phyloP scores from a whole-genome alignment of 208 protist species.

The Porcisia deanei region DNA sequence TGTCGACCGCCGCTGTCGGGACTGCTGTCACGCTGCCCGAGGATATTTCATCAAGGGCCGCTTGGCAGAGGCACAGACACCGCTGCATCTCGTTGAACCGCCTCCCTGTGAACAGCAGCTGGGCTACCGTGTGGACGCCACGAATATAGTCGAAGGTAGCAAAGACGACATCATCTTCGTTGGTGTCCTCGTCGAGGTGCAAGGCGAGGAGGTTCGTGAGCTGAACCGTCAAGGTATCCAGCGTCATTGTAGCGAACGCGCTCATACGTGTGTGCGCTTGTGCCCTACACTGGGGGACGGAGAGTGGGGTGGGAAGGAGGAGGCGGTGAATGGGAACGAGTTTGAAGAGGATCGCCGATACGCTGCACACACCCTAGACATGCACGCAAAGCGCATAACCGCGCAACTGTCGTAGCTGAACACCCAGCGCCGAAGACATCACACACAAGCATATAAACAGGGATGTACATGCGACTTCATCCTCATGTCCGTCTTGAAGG shows the following conservation, averaged over 20 bases:
- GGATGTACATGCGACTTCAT: neutral
- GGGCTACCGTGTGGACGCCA: conserved; percentile 47
- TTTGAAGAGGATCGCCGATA: neutral
- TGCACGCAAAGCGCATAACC: neutral
- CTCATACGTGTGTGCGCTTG: neutral
- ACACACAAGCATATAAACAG: conserved; percentile 1
- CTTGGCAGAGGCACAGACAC: conserved; percentile 65
- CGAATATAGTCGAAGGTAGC: conserved; percentile 64
- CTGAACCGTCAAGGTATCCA: conserved; percentile 47
- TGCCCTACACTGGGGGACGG: neutral
- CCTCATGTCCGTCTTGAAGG: no score
- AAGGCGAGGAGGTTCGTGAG: conserved; percentile 46
- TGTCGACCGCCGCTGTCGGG: neutral
- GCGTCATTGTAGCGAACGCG: conserved; percentile 41
- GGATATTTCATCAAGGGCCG: conserved; percentile 21
- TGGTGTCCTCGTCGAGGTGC: conserved; percentile 59
- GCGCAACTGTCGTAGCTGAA: neutral
- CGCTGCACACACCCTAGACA: neutral
- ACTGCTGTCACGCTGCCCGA: neutral
- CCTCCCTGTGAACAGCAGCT: conserved; percentile 62
- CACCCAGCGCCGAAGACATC: neutral
- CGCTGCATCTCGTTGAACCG: conserved; percentile 71
- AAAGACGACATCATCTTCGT: conserved; percentile 74
- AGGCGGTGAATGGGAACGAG: neutral
- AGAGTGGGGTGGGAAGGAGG: neutral